These are phyloP conservation scores for Acorus calamus DNA, from an alignment of 106 monocot genomes.

Conservation along the genomic window DNA sequence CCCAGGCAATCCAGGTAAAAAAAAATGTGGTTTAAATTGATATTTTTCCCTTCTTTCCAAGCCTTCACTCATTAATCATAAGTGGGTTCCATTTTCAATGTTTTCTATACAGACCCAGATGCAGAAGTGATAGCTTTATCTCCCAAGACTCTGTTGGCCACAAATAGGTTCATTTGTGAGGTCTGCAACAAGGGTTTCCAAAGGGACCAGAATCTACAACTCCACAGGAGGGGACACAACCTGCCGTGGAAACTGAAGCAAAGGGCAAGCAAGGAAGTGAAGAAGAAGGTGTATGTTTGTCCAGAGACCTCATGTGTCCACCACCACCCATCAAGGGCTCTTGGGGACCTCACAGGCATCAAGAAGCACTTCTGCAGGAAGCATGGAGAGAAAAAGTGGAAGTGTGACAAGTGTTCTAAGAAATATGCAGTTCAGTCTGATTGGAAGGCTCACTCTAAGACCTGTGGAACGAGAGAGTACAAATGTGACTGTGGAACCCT, in stretches of 20 bases:
- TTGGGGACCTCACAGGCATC: constrained; percentile 59
- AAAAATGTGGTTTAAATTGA: neutral
- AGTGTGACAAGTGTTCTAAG: constrained; percentile 10
- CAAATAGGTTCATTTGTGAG: constrained; percentile 11
- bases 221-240: too few species aligned
- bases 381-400: constrained; percentile 76
- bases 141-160: constrained; percentile 45
- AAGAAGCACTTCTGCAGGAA: constrained; percentile 71
- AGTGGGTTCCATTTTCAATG: neutral
- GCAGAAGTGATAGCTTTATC: constrained; percentile 51
- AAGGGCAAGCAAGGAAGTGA: constrained; percentile 19
- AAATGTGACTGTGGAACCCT: constrained; percentile 59
- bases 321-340: constrained; percentile 48
- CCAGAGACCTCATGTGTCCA: constrained; percentile 47
- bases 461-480: constrained; percentile 56
- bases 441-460: constrained; percentile 60
- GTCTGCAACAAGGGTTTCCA: too few species aligned
- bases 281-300: constrained; percentile 66
- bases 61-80: too few species aligned
- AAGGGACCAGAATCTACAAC: too few species aligned
- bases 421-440: constrained; percentile 66
- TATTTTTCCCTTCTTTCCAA: constrained; percentile 1
- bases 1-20: constrained; percentile 58
- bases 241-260: too few species aligned
- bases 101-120: constrained; percentile 29